Base-by-base conservation (phyloP, 1,139 yeast species). In the Taphrina populina region DNA sequence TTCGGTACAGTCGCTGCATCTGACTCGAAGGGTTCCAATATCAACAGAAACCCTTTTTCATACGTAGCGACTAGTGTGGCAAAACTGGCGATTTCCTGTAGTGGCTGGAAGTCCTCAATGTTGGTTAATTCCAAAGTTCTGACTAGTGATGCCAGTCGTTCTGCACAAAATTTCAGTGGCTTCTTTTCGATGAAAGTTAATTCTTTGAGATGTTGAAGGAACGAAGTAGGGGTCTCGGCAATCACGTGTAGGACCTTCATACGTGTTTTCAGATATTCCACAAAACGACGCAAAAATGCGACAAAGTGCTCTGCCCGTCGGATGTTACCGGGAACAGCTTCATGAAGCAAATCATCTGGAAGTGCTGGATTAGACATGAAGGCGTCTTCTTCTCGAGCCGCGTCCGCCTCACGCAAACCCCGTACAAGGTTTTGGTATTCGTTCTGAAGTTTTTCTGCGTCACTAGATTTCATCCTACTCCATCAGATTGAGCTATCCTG, bases 1-100 rank as follows among this genome's bases (percentile, higher is more conserved):
- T 92, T 94, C 0, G 99, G 98, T 15, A 94, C 98, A 0, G 96
- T 90, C 0, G 97, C 90, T 59, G 92, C 94, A 66, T 92, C 99
- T 0, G 96, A 84, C 68, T 92, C 99, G 71, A 82, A 92, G 0
- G 99, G 99, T 66, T 92, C 99, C 56, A 94, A 74, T 61, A 92
- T 92, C 59, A 92, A 75, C 63, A 87, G 83, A 68, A 92, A 92
- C 0, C 99, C 99, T 34, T 82, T 78, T 63, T 92, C 98, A 69
- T 94, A 92, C 0, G 98, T 94, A 0, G 97, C 83, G 0, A 92
- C 94, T 46, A 92, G 74, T 0, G 99, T 92, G 0, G 98, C 99
- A 75, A 92, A 92, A 0, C 96, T 88, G 0, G 96, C 97, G 59
- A 92, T 87, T 67, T 94, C 98, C 67, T 92, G 94, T 59, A 92